Evolutionary conservation across 2,329 filamentous ascomycete species (phyloP).

Genomic region (Chrysoporthe puriensis): DNA sequence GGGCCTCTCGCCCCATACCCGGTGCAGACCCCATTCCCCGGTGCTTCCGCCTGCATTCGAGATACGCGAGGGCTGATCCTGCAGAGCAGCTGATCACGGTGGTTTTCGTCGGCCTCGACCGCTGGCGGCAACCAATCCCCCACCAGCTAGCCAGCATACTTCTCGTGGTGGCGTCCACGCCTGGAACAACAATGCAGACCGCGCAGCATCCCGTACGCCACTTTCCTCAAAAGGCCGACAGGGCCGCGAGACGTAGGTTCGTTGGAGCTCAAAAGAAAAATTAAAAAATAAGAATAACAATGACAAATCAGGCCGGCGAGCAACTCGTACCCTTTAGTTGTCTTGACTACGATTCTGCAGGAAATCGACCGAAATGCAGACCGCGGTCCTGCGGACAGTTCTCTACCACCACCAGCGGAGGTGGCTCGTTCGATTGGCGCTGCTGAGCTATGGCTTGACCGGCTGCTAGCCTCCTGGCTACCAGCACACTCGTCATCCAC

Average conservation of each 20-base stretch:
- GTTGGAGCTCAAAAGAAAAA: neutral
- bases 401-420: neutral
- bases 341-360: neutral
- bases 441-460: neutral
- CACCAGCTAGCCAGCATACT: slow-evolving; percentile 9
- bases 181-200: slow-evolving; percentile 14
- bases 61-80: slow-evolving; percentile 30
- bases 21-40: slow-evolving; percentile 11
- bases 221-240: slow-evolving; percentile 11
- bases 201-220: slow-evolving; percentile 13
- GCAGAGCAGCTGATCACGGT: slow-evolving; percentile 20
- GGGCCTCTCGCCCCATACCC: neutral
- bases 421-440: neutral
- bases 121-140: slow-evolving; percentile 1
- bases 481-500: slow-evolving; percentile 1
- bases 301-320: neutral
- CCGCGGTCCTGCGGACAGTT: neutral
- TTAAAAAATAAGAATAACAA: neutral
- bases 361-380: neutral
- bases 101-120: slow-evolving; percentile 20
- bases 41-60: slow-evolving; percentile 19
- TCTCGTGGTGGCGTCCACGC: slow-evolving; percentile 13
- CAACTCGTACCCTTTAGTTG: neutral
- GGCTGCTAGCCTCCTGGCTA: neutral
- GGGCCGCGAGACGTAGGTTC: slow-evolving; percentile 3